Evolutionary conservation across 2,329 filamentous ascomycete genomes (phyloP), one percentile per base, ranked within the genome.

Genomic region (Trichophyton verrucosum): DNA sequence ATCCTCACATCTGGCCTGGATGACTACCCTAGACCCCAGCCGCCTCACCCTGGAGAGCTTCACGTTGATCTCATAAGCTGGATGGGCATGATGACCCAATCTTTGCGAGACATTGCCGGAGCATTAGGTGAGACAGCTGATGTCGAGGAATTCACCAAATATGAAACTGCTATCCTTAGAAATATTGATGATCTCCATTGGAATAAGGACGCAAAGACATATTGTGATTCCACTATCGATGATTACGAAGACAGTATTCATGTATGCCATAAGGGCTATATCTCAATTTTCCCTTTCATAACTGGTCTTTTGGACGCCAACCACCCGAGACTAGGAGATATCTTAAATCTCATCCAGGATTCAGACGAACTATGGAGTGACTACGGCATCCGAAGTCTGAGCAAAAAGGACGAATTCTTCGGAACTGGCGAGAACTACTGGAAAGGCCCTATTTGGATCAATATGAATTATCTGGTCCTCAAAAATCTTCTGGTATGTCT

Each of bases 351-450:
- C 46, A 83, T 99, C 40, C 83, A 81, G 13, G 85, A 96, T 68
- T 85, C 90, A 65, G 82, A 91, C 3, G 86, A 96, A 70, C 78
- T 99, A n/a, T 97, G 91, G 85, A 95, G 88, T 69, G 81, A 86
- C 1, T 85, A 88, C 68, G 94, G 94, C n/a, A 82, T 99, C 64
- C 82, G 92, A 63, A 96, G 91, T 74, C 74, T 99, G 73, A 96
- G 91, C 76, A 87, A 87, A 75, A 84, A 84, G 68, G 87, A 92
- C 69, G 80, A 86, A 68, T 83, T 90, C 63, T 97, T 96, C 73
- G 90, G 87, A 46, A 95, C 91, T 0, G 89, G 81, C 1, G 94
- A 99, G 77, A 96, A 99, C 74, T 99, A 99, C 78, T 99, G 94
- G 92, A 83, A 91, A 64, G 88, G 89, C 65, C 91, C 94, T 0